Evolutionary conservation across 2,329 filamentous ascomycete genomes (phyloP), one percentile per base, ranked within the genome.

Genomic region (Ceratocystis alfenasii): DNA sequence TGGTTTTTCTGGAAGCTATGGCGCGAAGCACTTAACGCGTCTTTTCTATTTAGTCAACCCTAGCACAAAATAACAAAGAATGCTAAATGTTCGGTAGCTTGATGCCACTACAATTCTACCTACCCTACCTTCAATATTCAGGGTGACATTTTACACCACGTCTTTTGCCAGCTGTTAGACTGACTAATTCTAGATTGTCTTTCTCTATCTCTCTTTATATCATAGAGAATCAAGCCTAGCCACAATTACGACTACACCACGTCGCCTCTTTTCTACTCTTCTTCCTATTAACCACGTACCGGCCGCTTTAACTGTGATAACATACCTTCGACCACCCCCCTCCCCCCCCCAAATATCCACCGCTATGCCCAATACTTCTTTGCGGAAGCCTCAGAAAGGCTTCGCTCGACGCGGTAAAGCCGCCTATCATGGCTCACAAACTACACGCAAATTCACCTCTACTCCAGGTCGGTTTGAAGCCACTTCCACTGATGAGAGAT

Each of bases 401-500:
- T 84, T 81, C 80, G 88, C 76, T 78, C 88, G 78, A 78, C 89
- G 75, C 78, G 89, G 75, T 78, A 89, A 87, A 74, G 76, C 79
- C 64, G 83, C 85, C 68, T 87, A 86, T 75, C 88, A 90, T 81
- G 88, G 88, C 72, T 78, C 77, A 68, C 81, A 82, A 69, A 79
- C 82, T 71, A 80, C 85, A 30, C 89, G 89, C 72, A 95, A 90
- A 3, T 89, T 97, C 70, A 86, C 93, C 66, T 85, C 89, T 44
- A 87, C 87, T 6, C 28, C 62, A 3, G 84, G 88, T 55, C 84
- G 88, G 66, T 86, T 85, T 65, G 95, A 99, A 79, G 87, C 84
- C 64, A 97, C 91, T 0, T 95, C 92, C 6, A 86, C 90, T 72
- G 90, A 96, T 80, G 94, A 99, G 76, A 95, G 90, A 75, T 85